Percentiles rank a stretch among this genome's conserved stretches.
Conservation (phyloP, 805 yeast species). For the Ogataea naganishii region DNA sequence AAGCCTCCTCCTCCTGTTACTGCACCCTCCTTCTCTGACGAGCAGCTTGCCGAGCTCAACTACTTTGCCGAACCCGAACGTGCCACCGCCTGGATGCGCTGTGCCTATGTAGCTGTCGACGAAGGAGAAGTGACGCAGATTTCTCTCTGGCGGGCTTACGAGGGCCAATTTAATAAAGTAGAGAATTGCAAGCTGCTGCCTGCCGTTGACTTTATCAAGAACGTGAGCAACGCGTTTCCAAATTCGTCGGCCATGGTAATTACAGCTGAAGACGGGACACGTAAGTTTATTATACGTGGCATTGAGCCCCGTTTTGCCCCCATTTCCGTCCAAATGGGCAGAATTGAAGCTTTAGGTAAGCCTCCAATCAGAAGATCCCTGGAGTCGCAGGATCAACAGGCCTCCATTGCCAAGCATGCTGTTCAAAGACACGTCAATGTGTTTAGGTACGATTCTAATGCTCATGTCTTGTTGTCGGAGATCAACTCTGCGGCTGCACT, state of each 20-base stretch:
- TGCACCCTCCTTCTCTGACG: slow-evolving; percentile 46
- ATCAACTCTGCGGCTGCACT: slow-evolving; percentile 29
- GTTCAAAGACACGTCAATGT: slow-evolving; percentile 21
- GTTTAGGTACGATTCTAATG: slow-evolving; percentile 23
- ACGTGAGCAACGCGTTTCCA: slow-evolving; percentile 83
- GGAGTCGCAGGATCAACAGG: slow-evolving; percentile 8
- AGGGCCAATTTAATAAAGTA: slow-evolving; percentile 67
- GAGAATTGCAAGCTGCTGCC: slow-evolving; percentile 62
- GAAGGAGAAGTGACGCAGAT: slow-evolving; percentile 91
- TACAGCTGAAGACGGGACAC: slow-evolving; percentile 50
- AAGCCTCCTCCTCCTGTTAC: slow-evolving; percentile 50
- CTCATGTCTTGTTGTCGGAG: slow-evolving; percentile 27
- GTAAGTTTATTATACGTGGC: slow-evolving; percentile 88
- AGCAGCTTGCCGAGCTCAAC: slow-evolving; percentile 51
- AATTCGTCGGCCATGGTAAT: slow-evolving; percentile 92
- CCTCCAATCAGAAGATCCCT: slow-evolving; percentile 3
- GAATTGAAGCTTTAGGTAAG: slow-evolving; percentile 27
- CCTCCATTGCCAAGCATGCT: slow-evolving; percentile 12
- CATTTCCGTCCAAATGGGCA: slow-evolving; percentile 39
- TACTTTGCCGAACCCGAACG: slow-evolving; percentile 75
- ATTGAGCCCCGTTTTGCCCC: slow-evolving; percentile 74
- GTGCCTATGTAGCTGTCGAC: slow-evolving; percentile 73
- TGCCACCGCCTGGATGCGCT: slow-evolving; percentile 91
- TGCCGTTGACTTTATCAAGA: slow-evolving; percentile 94
- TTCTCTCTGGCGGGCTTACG: slow-evolving; percentile 92